Base-by-base conservation (phyloP, 169 alveolate species). In the Babesia bovis region DNA sequence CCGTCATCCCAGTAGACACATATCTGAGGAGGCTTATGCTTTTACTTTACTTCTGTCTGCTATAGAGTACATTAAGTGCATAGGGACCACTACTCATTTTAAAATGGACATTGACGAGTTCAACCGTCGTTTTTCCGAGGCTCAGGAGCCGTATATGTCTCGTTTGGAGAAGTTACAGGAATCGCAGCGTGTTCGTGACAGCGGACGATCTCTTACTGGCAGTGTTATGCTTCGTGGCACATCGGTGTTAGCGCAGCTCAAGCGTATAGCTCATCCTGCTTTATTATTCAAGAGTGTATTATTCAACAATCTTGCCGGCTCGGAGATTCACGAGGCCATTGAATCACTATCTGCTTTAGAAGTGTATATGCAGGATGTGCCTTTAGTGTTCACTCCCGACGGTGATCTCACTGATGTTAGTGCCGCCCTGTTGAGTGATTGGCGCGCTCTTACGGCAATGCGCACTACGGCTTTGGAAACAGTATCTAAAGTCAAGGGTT, bases 21-120 rank as follows among this genome's bases (percentile, higher is more conserved):
- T 86, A 5, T 83, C 94, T 0, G 95, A 92, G 56, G 96, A 92
- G 66, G 91, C 92, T 17, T 92, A 92, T 69, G 92, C 90, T 19
- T 89, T 90, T 59, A 92, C 96, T 0, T 92, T 85, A 32, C 68
- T 90, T 45, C 86, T 85, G 36, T 89, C 95, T 36, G 96, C 95
- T 23, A 88, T 92, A 15, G 93, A 87, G 74, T 87, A 77, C 71
- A 83, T 83, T 32, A 79, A 70, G 45, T 25, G 53, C 13, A 65
- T 75, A 13, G 85, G 85, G 21, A 51, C 63, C 19, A 61, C 73
- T 2, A 23, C 78, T 2, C 78, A 66, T 51, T 40, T 75, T 52
- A 75, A 75, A 66, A 65, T 75, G 51, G 63, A 66, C 26, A 53
- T 35, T 2, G 66, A 75, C 21, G 85, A 75, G 57, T 75, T 75